A percentile compares a stretch with the other conserved stretches of the same genome.
Evolutionary conservation across 306 rosid genomes (phyloP).

Genomic region (Rosa chinensis): DNA sequence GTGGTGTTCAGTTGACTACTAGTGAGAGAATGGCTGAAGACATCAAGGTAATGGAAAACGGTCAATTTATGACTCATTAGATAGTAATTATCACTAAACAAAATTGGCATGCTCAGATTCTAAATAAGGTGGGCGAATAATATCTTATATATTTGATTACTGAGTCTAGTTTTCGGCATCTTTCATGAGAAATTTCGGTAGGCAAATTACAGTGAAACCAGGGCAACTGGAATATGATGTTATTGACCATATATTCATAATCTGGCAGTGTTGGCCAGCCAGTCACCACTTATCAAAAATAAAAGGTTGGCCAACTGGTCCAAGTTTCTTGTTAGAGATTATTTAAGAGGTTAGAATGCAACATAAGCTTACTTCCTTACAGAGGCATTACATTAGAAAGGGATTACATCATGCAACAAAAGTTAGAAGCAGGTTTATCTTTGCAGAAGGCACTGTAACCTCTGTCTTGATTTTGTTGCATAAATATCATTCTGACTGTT

Average conservation of each 20-base stretch:
- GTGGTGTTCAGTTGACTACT: slow-evolving; percentile 94
- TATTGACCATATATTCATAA: background rate
- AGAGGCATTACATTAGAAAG: slow-evolving; percentile 5
- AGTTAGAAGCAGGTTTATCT: background rate
- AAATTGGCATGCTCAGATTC: slow-evolving; percentile 17
- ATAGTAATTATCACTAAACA: slow-evolving; percentile 14
- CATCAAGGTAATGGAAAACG: slow-evolving; percentile 63
- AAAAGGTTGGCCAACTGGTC: background rate
- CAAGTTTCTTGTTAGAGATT: background rate
- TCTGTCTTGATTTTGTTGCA: background rate
- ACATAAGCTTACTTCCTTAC: background rate
- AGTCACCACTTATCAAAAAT: background rate
- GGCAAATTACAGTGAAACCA: background rate
- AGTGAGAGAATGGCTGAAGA: slow-evolving; percentile 99
- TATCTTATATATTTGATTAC: background rate
- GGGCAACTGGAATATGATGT: background rate
- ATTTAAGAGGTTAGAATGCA: background rate
- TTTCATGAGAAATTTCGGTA: background rate
- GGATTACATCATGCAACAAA: background rate
- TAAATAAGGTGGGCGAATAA: background rate
- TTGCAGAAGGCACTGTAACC: background rate
- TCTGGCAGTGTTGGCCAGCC: background rate
- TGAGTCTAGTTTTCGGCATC: background rate
- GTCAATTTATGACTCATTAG: slow-evolving; percentile 20
- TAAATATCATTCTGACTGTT: background rate